Conservation (phyloP, 441 rosid species). For the Monsonia emarginata region DNA sequence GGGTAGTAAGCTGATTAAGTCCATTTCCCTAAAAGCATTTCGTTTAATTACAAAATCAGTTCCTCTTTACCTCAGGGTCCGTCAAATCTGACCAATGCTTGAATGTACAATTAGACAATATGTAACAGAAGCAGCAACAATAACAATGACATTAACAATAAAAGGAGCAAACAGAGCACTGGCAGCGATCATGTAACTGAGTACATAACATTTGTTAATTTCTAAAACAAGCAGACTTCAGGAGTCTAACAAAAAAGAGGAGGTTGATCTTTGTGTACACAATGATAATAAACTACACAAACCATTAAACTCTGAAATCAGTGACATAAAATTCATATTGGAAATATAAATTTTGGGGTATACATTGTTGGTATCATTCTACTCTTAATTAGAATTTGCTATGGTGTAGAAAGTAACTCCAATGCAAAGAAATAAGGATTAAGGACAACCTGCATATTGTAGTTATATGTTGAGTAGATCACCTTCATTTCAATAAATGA, state of each 20-base stretch:
- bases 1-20: too few relatives aligned
- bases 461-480: not conserved
- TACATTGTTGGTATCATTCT: not conserved
- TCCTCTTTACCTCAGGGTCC: too few relatives aligned
- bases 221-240: not conserved
- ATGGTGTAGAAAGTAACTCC: not conserved
- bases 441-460: not conserved
- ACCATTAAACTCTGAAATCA: not conserved
- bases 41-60: too few relatives aligned
- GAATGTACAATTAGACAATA: too few relatives aligned
- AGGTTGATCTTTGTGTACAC: not conserved
- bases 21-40: too few relatives aligned
- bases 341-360: not conserved
- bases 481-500: not conserved
- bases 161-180: not conserved
- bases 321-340: not conserved
- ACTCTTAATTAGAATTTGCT: too few relatives aligned
- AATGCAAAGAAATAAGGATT: not conserved
- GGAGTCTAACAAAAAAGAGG: not conserved
- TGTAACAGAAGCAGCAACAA: too few relatives aligned
- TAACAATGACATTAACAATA: too few relatives aligned
- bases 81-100: too few relatives aligned
- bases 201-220: not conserved
- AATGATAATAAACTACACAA: not conserved
- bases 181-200: not conserved